Base-by-base conservation (phyloP, 2,329 filamentous ascomycete species). In the Penicillium freii region DNA sequence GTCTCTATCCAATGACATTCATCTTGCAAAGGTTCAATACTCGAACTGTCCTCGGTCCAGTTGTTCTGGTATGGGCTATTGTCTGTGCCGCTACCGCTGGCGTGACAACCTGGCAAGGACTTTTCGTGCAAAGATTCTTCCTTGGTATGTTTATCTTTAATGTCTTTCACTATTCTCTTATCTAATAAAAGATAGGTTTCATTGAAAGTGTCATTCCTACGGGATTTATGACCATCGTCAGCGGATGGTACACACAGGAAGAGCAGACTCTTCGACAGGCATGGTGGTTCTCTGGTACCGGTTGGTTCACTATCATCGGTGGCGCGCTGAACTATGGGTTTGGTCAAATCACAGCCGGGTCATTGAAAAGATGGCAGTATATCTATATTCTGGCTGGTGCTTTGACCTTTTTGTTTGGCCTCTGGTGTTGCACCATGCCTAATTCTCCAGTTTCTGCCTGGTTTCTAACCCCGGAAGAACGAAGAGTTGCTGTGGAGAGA, bases 1-100 rank as follows among this genome's bases (percentile, higher is more conserved):
- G 89, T 0, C 76, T 89, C 3, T 91, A 90, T 60, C 89, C 88
- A 1, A 85, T 91, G 82, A 87, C 87, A 0, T 90, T 88, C 58
- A 77, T 83, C 0, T 77, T 90, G 1, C 89, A 92, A 71, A 82
- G 84, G 21, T 89, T 90, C 75, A 78, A 84, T 58, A 79, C 85
- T 1, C 82, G 85, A n/a, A 80, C 81, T 46, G 82, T 88, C 1
- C 80, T 92, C 3, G 87, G 87, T n/a, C 71, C 71, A 2, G 62
- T 71, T 1, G 71, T 74, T 17, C 74, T 89, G 49, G 52, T 88
- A 7, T 91, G 89, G 89, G 80, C 86, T 0, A 72, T 81, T 7
- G 78, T 88, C 4, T 90, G 87, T 71, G 86, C 88, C 77, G 77
- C 85, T 17, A 90, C 88, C 0, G 88, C 88, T 0, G 84, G 84